A percentile compares a stretch with the other conserved stretches of the same genome.
These are phyloP conservation scores for Lonicera japonica DNA, from an alignment of 129 eudicot genomes.

Conservation along the genomic window DNA sequence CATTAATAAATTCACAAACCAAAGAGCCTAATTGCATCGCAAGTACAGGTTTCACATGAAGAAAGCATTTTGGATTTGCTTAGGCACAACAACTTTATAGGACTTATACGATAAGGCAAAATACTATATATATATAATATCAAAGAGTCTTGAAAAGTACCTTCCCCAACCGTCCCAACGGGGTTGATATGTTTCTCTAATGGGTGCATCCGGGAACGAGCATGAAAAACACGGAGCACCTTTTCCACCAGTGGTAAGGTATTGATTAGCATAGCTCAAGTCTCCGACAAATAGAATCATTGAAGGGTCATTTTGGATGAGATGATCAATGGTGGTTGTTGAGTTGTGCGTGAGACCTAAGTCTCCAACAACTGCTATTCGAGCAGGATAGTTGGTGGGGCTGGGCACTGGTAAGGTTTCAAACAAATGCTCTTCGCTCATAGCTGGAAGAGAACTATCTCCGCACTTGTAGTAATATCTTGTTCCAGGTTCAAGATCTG, in stretches of 20 bases:
- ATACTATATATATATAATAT: background rate
- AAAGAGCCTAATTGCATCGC: background rate
- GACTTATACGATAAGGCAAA: too few species aligned
- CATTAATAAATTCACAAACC: background rate
- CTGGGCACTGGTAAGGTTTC: slow-evolving; percentile 51
- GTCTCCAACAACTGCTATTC: slow-evolving; percentile 76
- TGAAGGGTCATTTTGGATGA: slow-evolving; percentile 58
- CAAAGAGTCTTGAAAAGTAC: slow-evolving; percentile 26
- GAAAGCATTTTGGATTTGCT: background rate
- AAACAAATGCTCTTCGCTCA: slow-evolving; percentile 65
- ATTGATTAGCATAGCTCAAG: slow-evolving; percentile 78
- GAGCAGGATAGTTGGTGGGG: slow-evolving; percentile 49
- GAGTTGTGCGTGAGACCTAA: slow-evolving; percentile 84
- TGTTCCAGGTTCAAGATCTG: slow-evolving; percentile 74
- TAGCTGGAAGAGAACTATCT: slow-evolving; percentile 67
- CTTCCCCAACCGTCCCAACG: slow-evolving; percentile 99
- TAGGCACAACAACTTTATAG: background rate
- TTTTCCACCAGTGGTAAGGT: slow-evolving; percentile 76
- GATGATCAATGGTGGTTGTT: slow-evolving; percentile 76
- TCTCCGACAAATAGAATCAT: slow-evolving; percentile 80
- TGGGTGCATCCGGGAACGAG: slow-evolving; percentile 77
- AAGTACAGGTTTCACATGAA: background rate
- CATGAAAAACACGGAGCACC: slow-evolving; percentile 81
- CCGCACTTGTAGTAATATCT: slow-evolving; percentile 86
- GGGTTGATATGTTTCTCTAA: slow-evolving; percentile 84